These are phyloP conservation scores for Nephelium lappaceum DNA, from an alignment of 345 rosid species.

Conservation along the genomic window DNA sequence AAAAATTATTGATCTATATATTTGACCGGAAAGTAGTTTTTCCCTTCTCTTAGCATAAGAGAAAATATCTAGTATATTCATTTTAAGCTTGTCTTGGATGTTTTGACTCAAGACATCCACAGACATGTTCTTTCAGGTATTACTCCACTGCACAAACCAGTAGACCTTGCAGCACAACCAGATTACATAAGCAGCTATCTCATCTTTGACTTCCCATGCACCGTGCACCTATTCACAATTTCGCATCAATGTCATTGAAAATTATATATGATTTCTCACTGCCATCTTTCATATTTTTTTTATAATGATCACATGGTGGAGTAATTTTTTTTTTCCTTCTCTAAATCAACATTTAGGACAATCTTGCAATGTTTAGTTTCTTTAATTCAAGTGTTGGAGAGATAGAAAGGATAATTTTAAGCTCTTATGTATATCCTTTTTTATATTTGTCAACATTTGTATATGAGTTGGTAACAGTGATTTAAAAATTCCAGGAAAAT, in stretches of 20 bases:
- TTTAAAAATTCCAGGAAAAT: neutral
- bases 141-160: neutral
- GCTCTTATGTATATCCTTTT: neutral
- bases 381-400: neutral
- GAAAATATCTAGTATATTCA: neutral
- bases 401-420: neutral
- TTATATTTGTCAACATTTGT: neutral
- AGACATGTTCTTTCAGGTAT: neutral
- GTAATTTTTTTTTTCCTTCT: neutral
- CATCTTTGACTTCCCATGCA: neutral
- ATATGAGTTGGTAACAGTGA: neutral
- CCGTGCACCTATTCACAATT: neutral
- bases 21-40: neutral
- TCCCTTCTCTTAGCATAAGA: neutral
- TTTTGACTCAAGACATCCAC: neutral
- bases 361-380: neutral
- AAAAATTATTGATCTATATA: neutral
- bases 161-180: neutral
- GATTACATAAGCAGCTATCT: neutral
- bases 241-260: neutral
- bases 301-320: neutral
- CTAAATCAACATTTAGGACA: neutral
- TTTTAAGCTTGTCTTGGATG: neutral
- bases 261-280: neutral
- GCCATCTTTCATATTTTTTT: neutral